These are phyloP conservation scores for Flammula alnicola DNA, from an alignment of 1,284 basidiomycete genomes.

Conservation along the genomic window DNA sequence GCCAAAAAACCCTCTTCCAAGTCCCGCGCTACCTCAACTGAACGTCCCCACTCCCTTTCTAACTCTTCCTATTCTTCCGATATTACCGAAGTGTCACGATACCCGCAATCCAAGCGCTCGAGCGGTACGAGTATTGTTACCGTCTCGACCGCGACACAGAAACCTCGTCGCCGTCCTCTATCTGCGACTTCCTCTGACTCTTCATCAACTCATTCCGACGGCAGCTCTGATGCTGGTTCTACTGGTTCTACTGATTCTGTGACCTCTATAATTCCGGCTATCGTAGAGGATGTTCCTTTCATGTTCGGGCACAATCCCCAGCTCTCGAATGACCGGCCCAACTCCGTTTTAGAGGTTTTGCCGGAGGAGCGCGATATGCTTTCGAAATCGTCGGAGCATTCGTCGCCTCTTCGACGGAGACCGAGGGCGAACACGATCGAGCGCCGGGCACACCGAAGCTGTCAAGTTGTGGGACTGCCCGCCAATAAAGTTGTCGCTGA, in stretches of 20 bases:
- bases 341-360: slow-evolving; percentile 47
- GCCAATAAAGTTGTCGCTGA: slow-evolving; percentile 13
- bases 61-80: slow-evolving; percentile 22
- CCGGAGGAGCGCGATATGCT: slow-evolving; percentile 52
- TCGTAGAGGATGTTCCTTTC: slow-evolving; percentile 43
- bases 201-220: slow-evolving; percentile 42
- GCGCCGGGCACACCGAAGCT: slow-evolving; percentile 33
- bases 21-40: slow-evolving; percentile 13
- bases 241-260: slow-evolving; percentile 17
- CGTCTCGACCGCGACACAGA: slow-evolving; percentile 22
- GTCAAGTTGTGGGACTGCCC: slow-evolving; percentile 31
- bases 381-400: slow-evolving; percentile 26
- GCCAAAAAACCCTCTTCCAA: slow-evolving; percentile 18
- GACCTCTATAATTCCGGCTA: slow-evolving; percentile 33
- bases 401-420: slow-evolving; percentile 21
- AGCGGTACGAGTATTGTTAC: slow-evolving; percentile 36
- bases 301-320: slow-evolving; percentile 57
- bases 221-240: slow-evolving; percentile 37
- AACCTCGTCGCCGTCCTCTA: slow-evolving; percentile 34
- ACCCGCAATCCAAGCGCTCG: slow-evolving; percentile 21
- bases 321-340: slow-evolving; percentile 30
- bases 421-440: slow-evolving; percentile 24
- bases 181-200: slow-evolving; percentile 48
- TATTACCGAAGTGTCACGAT: slow-evolving; percentile 18
- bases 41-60: slow-evolving; percentile 22